phyloP scores from a whole-genome alignment of 2,329 filamentous ascomycete species.

The Pseudocercospora fuligena region DNA sequence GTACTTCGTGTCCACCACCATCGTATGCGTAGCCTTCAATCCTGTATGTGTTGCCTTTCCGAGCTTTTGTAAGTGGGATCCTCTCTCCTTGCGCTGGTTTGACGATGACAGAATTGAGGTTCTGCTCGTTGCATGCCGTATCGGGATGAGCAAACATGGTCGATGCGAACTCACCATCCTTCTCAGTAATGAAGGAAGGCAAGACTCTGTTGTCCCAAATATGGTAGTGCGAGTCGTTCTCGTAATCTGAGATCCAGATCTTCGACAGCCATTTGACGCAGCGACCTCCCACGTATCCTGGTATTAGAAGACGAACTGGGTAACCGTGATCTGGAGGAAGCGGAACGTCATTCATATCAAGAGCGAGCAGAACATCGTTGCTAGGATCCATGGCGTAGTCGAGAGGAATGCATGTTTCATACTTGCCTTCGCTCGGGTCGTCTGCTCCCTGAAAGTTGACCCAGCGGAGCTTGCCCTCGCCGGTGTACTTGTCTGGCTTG shows the following conservation, averaged over 20 bases:
- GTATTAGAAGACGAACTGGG: slow-evolving; percentile 49
- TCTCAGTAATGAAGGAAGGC: slow-evolving; percentile 55
- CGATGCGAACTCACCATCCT: slow-evolving; percentile 54
- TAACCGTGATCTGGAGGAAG: slow-evolving; percentile 52
- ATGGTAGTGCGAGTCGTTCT: slow-evolving; percentile 53
- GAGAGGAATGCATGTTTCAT: slow-evolving; percentile 55
- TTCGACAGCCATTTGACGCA: slow-evolving; percentile 50
- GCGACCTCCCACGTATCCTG: slow-evolving; percentile 49
- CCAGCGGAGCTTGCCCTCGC: slow-evolving; percentile 42
- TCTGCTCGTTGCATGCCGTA: slow-evolving; percentile 56
- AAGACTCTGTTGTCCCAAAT: slow-evolving; percentile 57
- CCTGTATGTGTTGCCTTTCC: slow-evolving; percentile 49
- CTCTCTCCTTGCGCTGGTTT: slow-evolving; percentile 54
- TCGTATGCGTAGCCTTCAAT: slow-evolving; percentile 57
- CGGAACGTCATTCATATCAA: slow-evolving; percentile 52
- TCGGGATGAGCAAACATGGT: slow-evolving; percentile 55
- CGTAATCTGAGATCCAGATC: slow-evolving; percentile 48
- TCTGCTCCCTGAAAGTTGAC: slow-evolving; percentile 59
- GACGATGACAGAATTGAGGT: slow-evolving; percentile 55
- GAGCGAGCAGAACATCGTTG: slow-evolving; percentile 62
- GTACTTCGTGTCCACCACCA: slow-evolving; percentile 56
- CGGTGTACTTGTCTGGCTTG: slow-evolving; percentile 26
- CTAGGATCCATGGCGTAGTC: slow-evolving; percentile 54
- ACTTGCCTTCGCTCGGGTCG: slow-evolving; percentile 53
- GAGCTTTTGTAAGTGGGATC: slow-evolving; percentile 46